These are phyloP conservation scores for Rhododendron henanense DNA, from an alignment of 148 eudicot species.

Conservation along the genomic window DNA sequence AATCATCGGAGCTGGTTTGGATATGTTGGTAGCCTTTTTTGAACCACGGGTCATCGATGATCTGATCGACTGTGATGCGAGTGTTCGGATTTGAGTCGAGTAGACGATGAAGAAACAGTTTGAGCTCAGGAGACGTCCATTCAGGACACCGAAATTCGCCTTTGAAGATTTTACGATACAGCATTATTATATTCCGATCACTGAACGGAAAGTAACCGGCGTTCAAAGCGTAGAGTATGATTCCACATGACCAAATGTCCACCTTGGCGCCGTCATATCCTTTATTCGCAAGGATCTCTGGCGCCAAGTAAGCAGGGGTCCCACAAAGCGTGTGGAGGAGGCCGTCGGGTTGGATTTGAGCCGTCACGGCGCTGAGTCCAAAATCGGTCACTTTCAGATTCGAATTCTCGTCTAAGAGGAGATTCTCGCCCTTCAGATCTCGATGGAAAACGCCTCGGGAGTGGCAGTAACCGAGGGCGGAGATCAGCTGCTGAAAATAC, in stretches of 20 bases:
- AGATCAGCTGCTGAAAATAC: slow-evolving; percentile 61
- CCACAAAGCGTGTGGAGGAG: slow-evolving; percentile 66
- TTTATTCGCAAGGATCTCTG: slow-evolving; percentile 60
- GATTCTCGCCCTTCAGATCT: slow-evolving; percentile 63
- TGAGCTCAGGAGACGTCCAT: slow-evolving; percentile 57
- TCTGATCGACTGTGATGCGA: slow-evolving; percentile 53
- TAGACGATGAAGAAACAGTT: slow-evolving; percentile 35
- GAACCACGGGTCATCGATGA: slow-evolving; percentile 61
- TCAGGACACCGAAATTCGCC: slow-evolving; percentile 63
- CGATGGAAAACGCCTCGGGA: slow-evolving; percentile 64
- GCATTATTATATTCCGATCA: slow-evolving; percentile 59
- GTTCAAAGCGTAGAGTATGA: slow-evolving; percentile 49
- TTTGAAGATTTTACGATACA: slow-evolving; percentile 62
- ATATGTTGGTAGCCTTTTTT: slow-evolving; percentile 34
- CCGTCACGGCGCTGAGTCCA: slow-evolving; percentile 52
- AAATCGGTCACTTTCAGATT: slow-evolving; percentile 54
- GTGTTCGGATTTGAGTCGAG: slow-evolving; percentile 58
- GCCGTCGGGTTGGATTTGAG: slow-evolving; percentile 39
- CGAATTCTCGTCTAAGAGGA: slow-evolving; percentile 61
- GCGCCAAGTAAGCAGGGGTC: slow-evolving; percentile 84
- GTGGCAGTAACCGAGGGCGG: slow-evolving; percentile 63
- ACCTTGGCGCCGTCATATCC: slow-evolving; percentile 71
- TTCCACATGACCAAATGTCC: slow-evolving; percentile 77
- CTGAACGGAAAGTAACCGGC: slow-evolving; percentile 77
- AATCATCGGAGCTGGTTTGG: not conserved